Evolutionary conservation across 2,329 filamentous ascomycete species (phyloP), one percentile per base, ranked within the genome.

Genomic region (Eutypella sp.): DNA sequence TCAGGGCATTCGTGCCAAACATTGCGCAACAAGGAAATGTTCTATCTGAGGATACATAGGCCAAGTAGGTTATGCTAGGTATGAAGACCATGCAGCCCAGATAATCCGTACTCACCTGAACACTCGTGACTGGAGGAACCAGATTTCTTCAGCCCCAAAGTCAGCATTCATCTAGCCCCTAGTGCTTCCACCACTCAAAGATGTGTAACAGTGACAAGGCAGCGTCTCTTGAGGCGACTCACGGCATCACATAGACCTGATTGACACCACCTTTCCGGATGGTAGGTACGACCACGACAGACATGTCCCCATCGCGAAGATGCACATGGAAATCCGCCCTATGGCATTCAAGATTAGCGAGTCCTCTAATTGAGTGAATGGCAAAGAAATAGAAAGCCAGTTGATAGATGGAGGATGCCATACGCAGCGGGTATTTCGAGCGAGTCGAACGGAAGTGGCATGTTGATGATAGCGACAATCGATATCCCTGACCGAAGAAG

Each of bases 191-290:
- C n/a, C n/a, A n/a, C n/a, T n/a, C n/a, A n/a, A n/a, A n/a, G n/a
- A n/a, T n/a, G n/a, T n/a, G n/a, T n/a, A n/a, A n/a, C n/a, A n/a
- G n/a, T n/a, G n/a, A n/a, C n/a, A n/a, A n/a, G n/a, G n/a, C n/a
- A 33, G 5, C 11, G 6, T 4, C 5, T 33, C 29, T 11, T 6
- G 23, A 15, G 36, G 1, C 10, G 7, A 39, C 36, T 39, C 15
- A 39, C 36, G 75, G 74, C 72, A 76, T 76, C 25, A 78, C 73
- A 62, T 70, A 76, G 31, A 78, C 74, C 25, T 70, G 74, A 58
- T 76, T 73, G 49, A 73, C 72, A 50, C 74, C 74, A 48, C 74
- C 75, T 49, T 65, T 54, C 41, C 73, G 67, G 53, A 77, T 74
- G 19, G 70, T 74, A 4, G 71, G 71, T 25, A 69, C 70, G 43